Evolutionary conservation across 441 rosid genomes (phyloP).

Genomic region (Oxalis stricta): DNA sequence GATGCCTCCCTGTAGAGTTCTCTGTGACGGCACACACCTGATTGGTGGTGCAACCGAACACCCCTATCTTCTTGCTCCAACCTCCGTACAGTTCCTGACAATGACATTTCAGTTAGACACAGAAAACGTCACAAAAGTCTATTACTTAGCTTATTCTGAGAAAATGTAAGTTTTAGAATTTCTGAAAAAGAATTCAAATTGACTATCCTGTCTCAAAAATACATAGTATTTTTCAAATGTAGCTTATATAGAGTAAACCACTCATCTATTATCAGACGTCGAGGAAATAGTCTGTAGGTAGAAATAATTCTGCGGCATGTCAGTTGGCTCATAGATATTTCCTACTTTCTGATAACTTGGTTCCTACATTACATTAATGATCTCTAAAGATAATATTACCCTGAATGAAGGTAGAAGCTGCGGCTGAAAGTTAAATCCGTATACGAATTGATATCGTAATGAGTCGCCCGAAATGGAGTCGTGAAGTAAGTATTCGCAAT

Average conservation of each 20-base stretch:
- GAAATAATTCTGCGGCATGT: no score
- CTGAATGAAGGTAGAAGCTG: constrained; percentile 26
- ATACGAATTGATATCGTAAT: constrained; percentile 26
- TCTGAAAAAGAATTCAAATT: no score
- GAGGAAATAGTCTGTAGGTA: no score
- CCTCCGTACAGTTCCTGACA: constrained; percentile 32
- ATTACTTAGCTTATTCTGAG: no score
- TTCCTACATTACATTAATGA: not conserved
- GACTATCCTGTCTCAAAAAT: no score
- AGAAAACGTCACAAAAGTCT: no score
- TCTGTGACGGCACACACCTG: constrained; percentile 57
- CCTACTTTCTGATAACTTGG: no score
- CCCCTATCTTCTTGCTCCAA: constrained; percentile 51
- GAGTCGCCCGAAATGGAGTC: constrained; percentile 8
- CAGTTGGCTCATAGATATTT: no score
- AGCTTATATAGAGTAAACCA: no score
- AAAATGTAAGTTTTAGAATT: no score
- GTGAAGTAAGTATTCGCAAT: constrained; percentile 24
- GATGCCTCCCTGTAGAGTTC: constrained; percentile 40
- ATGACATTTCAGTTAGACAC: not conserved
- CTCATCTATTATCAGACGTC: no score
- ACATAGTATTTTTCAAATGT: no score
- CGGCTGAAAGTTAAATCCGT: constrained; percentile 19
- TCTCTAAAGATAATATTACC: constrained; percentile 11
- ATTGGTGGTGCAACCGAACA: constrained; percentile 36